A percentile compares a stretch with the other conserved stretches of the same genome.
Conservation (phyloP, 352 stramenopile species). For the Phytopythium sindhum region DNA sequence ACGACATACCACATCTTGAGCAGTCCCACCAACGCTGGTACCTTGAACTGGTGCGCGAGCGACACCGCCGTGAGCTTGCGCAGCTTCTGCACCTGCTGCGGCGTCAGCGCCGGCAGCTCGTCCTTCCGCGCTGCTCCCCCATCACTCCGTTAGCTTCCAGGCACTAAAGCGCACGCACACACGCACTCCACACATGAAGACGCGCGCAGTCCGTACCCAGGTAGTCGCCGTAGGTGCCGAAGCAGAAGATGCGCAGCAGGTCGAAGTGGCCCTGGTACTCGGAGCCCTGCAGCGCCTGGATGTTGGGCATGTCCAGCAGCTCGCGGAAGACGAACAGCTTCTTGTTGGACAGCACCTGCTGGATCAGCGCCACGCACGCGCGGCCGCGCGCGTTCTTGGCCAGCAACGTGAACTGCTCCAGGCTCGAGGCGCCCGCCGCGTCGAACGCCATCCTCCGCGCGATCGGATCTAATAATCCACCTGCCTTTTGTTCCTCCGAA, state of each 20-base stretch:
- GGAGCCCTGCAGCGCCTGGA: conserved; percentile 74
- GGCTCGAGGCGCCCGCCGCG: conserved; percentile 51
- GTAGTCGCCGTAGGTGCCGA: conserved; percentile 87
- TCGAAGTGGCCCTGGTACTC: conserved; percentile 77
- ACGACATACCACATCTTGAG: neutral
- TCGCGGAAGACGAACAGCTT: conserved; percentile 93
- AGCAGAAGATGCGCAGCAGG: conserved; percentile 89
- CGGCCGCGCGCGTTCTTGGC: conserved; percentile 87
- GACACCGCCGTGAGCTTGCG: conserved; percentile 88
- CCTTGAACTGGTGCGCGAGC: conserved; percentile 80
- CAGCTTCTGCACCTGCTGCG: conserved; percentile 80
- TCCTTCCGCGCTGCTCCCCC: conserved; percentile 43
- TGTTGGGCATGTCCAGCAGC: conserved; percentile 89
- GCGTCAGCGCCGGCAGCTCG: conserved; percentile 60
- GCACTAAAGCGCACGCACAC: neutral
- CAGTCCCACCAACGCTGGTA: conserved; percentile 10
- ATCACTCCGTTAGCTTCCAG: neutral
- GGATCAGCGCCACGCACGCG: conserved; percentile 90
- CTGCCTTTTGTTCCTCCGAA: too few relatives aligned
- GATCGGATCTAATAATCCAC: too few relatives aligned
- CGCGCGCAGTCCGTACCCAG: conserved; percentile 33
- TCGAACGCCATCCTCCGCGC: conserved; percentile 57
- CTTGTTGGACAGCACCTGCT: conserved; percentile 91
- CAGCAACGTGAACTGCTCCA: conserved; percentile 93
- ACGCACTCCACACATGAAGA: neutral